Base-by-base conservation (phyloP, 2,329 filamentous ascomycete genomes). In the Stagonosporopsis chrysanthemi region DNA sequence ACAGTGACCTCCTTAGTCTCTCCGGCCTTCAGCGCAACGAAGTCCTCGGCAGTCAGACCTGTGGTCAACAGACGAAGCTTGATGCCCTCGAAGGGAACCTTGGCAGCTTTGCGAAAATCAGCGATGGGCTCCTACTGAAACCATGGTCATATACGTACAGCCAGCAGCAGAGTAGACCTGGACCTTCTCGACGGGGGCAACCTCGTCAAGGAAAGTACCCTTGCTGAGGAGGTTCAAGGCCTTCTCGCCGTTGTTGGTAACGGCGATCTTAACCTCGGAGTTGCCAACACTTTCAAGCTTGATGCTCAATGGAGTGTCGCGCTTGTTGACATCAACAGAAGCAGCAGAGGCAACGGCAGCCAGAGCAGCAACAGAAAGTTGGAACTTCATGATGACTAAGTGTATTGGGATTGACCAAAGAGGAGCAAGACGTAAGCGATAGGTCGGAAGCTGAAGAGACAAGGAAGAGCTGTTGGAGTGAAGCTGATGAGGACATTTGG, bases 1-100 rank as follows among this genome's bases (percentile, higher is more conserved):
- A 86, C 84, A 38, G 78, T 80, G 29, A 82, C 75, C 63, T 82
- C 79, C 60, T 86, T 77, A 8, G 82, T 81, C 70, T 84, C 72
- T 29, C 77, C 77, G 42, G 75, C 69, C 35, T 45, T 74, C 51
- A 87, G 79, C 33, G 75, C 74, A 64, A 82, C 72, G 72, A 87
- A 87, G 46, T 82, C 79, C 4, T 80, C 78, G 28, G 81, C 78
- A 17, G 66, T 73, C 23, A 86, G 77, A 38, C 75, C 73, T 22
- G 53, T 63, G 15, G 80, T 81, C 58, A 78, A 71, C 26, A 86
- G 69, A 31, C 80, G 80, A 38, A 85, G 77, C 39, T 82, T 80
- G 58, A 86, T 78, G 42, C 84, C 84, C 44, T 84, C 79, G 62
- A 86, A 86, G 11, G 75, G 71, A 39, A 84, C 71, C 56, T 78